Evolutionary conservation across 805 yeast species (phyloP).

Genomic region (Lachancea fermentati): DNA sequence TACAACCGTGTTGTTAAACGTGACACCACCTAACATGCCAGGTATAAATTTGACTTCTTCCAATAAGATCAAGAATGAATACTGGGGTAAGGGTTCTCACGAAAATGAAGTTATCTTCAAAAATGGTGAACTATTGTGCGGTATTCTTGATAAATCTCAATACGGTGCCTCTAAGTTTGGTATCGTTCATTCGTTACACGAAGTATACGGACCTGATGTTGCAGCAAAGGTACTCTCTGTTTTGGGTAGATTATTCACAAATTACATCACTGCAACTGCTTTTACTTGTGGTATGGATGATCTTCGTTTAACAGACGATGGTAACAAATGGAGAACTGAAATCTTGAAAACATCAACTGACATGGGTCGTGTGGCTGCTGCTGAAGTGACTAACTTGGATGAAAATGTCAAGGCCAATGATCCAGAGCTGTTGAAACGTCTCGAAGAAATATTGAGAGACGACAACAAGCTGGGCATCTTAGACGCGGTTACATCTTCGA

Average conservation of each 20-base stretch:
- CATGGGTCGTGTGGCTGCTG: slow-evolving; percentile 87
- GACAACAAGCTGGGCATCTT: slow-evolving; percentile 85
- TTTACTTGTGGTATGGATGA: slow-evolving; percentile 99
- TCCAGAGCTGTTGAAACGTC: slow-evolving; percentile 74
- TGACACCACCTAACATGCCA: slow-evolving; percentile 81
- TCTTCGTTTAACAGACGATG: slow-evolving; percentile 83
- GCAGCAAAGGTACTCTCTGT: slow-evolving; percentile 90
- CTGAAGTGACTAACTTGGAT: slow-evolving; percentile 85
- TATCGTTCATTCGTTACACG: slow-evolving; percentile 92
- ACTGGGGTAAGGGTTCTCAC: slow-evolving; percentile 81
- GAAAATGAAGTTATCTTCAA: slow-evolving; percentile 85
- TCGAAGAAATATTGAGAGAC: slow-evolving; percentile 93
- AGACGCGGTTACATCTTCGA: slow-evolving; percentile 92
- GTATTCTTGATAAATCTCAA: slow-evolving; percentile 95
- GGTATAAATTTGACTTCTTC: slow-evolving; percentile 81
- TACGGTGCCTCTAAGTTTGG: slow-evolving; percentile 98
- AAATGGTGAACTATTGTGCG: slow-evolving; percentile 83
- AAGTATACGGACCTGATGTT: slow-evolving; percentile 84
- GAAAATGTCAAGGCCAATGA: slow-evolving; percentile 45
- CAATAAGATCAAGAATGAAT: slow-evolving; percentile 88
- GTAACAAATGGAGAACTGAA: slow-evolving; percentile 83
- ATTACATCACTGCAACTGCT: slow-evolving; percentile 85
- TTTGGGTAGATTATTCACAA: slow-evolving; percentile 92
- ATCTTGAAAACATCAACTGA: slow-evolving; percentile 72
- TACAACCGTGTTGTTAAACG: slow-evolving; percentile 82